Evolutionary conservation across 345 rosid species (phyloP), one percentile per base, ranked within the genome.

Genomic region (Luvunga scandens): DNA sequence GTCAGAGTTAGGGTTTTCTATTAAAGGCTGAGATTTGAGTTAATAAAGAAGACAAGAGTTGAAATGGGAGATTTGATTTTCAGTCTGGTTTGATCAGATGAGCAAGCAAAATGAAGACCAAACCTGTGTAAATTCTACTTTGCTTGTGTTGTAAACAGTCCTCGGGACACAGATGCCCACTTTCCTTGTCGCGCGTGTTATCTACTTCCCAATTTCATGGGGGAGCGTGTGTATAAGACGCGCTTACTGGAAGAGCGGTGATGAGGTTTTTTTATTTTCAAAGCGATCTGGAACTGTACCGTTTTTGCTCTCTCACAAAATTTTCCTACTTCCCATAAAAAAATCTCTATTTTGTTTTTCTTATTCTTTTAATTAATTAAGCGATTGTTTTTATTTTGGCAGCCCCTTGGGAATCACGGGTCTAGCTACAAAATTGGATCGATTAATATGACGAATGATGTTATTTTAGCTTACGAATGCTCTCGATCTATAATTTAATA

Each of bases 1-100:
- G 75, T 66, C 60, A 73, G 80, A 68, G 76, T 80, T 77, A 79
- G 80, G 73, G 72, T 75, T 77, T 77, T 6, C 42, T 12, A 9
- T 7, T 66, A 56, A n/a, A 24, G 24, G 62, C 69, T 79, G 18
- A 59, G 78, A 59, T 73, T 66, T 59, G 50, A 21, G 24, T 39
- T 5, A 48, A 24, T 9, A 71, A 42, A 31, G 70, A 62, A 61
- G 59, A 25, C 12, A 8, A 30, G 34, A 10, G 39, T 27, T 25
- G 45, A 42, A 21, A 66, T 42, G 31, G 34, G 10, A 10, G 8
- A 9, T 71, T 63, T 27, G 33, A 25, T 48, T 33, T 16, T 69
- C 64, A 4, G 45, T 69, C 62, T 2, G 19, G 34, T 65, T 57
- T 36, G 61, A 70, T 81, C 77, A 31, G 62, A 71, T 19, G 9